phyloP scores from a whole-genome alignment of 2,329 filamentous ascomycete genomes.

The Metarhizium rileyi region DNA sequence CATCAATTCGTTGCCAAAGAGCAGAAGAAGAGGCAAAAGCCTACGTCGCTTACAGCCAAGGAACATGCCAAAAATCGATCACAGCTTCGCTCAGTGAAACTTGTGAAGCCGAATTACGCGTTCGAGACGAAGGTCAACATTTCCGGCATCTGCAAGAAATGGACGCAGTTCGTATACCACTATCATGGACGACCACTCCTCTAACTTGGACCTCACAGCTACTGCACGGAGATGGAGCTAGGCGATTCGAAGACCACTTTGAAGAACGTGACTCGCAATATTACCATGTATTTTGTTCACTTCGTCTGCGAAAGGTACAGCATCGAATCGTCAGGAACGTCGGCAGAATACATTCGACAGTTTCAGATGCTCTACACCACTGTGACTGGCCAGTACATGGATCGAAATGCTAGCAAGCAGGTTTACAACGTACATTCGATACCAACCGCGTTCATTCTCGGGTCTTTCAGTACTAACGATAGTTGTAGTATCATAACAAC shows the following conservation, averaged over 20 bases:
- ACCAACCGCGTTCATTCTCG: too few relatives aligned
- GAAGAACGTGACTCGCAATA: background rate
- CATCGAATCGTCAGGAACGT: constrained; percentile 14
- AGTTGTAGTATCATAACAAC: too few relatives aligned
- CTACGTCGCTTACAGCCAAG: too few relatives aligned
- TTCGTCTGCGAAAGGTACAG: constrained; percentile 14
- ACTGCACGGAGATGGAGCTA: background rate
- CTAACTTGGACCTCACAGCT: too few relatives aligned
- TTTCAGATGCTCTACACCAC: constrained; percentile 17
- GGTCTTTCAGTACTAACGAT: too few relatives aligned
- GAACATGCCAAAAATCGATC: background rate
- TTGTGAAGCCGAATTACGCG: background rate
- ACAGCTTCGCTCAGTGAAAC: background rate
- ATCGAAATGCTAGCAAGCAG: constrained; percentile 17
- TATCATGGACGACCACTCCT: background rate
- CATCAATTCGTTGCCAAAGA: too few relatives aligned
- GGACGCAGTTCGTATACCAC: background rate
- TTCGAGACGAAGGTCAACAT: background rate
- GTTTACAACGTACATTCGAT: constrained; percentile 15
- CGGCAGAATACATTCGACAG: constrained; percentile 15
- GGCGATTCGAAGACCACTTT: background rate
- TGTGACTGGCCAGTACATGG: constrained; percentile 12
- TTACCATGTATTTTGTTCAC: constrained; percentile 16
- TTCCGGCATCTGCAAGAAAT: background rate
- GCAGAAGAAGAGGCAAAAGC: too few relatives aligned